Evolutionary conservation across 257 asterid genomes (phyloP), one percentile per base, ranked within the genome.

Genomic region (Lithospermum erythrorhizon): DNA sequence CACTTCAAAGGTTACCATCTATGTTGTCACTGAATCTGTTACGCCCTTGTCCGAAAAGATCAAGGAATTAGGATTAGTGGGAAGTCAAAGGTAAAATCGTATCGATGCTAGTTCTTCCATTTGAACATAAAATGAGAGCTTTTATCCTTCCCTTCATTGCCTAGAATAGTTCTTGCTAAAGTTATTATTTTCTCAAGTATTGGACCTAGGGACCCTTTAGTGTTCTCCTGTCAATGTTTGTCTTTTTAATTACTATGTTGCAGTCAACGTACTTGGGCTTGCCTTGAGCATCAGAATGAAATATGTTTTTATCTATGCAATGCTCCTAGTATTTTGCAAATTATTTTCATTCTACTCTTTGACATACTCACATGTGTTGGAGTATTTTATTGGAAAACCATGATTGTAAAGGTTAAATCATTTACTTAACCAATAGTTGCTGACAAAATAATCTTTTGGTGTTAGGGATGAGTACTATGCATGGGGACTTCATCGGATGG

Each of bases 401-500:
- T 0, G 14, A 41, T 9, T 41, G 2, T n/a, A 14, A 41, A 2
- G 49, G 49, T 41, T 13, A 11, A 41, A 41, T 41, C 49, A n/a
- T 53, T 18, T 5, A 20, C 24, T 18, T 16, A 49, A 21, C 57
- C 51, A 41, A 55, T 47, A 10, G 68, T 71, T 55, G 41, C 20
- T 47, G 37, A 22, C 61, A 56, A 59, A 59, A 22, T 66, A 59
- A 61, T 69, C 61, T 63, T 70, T 69, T 68, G 72, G 25, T 75
- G 68, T 41, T 81, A 93, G 98, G 84, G 94, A 89, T 63, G 97
- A 93, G 63, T 93, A 86, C 70, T 93, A 72, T 66, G 98, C 98
- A 52, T 93, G 97, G 98, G 98, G 98, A 24, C 75, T 93, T 73
- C 90, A 93, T 78, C 96, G 95, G 77, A 93, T 93, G 71, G 87